Evolutionary conservation across 1,139 yeast genomes (phyloP), one percentile per base, ranked within the genome.

Genomic region (Nakaseomyces sp.): DNA sequence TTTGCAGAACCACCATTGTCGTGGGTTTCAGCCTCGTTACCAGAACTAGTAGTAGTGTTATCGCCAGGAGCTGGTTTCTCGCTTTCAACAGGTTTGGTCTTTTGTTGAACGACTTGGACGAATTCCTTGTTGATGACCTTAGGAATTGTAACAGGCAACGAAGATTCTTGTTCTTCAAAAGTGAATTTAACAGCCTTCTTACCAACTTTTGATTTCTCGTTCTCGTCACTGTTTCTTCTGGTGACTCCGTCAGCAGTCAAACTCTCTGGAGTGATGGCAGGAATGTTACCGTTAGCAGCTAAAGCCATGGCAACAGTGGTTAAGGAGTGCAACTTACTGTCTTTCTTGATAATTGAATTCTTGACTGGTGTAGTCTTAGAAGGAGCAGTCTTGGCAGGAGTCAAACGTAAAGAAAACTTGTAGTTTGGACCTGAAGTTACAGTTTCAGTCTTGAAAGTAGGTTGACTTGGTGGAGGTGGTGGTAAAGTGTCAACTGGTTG

Each of bases 321-420:
- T 12, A 35, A n/a, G n/a, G 38, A 35, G 18, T 35, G 28, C 17
- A 35, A n/a, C 24, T 32, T 32, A 17, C 24, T 32, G 16, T 32
- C 13, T 25, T 6, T 6, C 5, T 26, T 7, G n/a, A 8, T 6
- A n/a, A 26, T 26, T 1, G 29, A 10, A 6, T 32, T 32, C 3
- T 15, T 32, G 36, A 9, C n/a, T 8, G 24, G 8, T 15, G 8
- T 30, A 7, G 9, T 13, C 6, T 30, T 7, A 16, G 33, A 16
- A n/a, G n/a, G n/a, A n/a, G n/a, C n/a, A 6, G 33, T 7, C 19
- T 30, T 16, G 10, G 18, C 19, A 19, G 36, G 36, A 2, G 36
- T 32, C 36, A 32, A 17, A 18, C 24, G 22, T 5, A 32, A 13
- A 17, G 36, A 17, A 13, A 18, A 32, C 24, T 32, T 32, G 24